Conservation (phyloP, 2,329 filamentous ascomycete genomes). For the Volutella citrinella region DNA sequence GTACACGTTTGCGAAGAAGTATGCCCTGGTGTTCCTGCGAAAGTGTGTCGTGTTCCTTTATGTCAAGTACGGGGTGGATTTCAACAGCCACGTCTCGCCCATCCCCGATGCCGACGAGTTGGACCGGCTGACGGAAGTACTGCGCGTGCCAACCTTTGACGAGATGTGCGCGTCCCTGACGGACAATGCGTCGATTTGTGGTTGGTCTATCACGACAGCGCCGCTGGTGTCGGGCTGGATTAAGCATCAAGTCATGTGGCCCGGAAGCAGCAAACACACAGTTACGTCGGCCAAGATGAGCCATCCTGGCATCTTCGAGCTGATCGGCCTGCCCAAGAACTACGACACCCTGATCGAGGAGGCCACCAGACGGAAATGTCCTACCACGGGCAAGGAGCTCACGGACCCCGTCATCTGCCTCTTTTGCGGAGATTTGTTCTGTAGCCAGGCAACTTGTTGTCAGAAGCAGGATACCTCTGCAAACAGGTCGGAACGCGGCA, state of each 20-base stretch:
- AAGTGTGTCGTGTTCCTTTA: slow-evolving; percentile 83
- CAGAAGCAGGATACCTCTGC: slow-evolving; percentile 57
- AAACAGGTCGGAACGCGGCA: slow-evolving; percentile 38
- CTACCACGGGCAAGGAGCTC: slow-evolving; percentile 86
- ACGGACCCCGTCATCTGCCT: slow-evolving; percentile 89
- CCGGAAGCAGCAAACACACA: slow-evolving; percentile 26
- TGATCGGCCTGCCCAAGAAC: slow-evolving; percentile 86
- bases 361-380: slow-evolving; percentile 78
- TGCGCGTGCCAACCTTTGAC: slow-evolving; percentile 75
- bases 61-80: slow-evolving; percentile 84
- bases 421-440: slow-evolving; percentile 96
- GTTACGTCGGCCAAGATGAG: slow-evolving; percentile 51
- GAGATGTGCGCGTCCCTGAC: slow-evolving; percentile 68
- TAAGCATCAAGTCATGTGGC: slow-evolving; percentile 53
- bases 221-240: slow-evolving; percentile 69
- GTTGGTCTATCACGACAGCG: slow-evolving; percentile 47
- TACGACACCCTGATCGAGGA: slow-evolving; percentile 93
- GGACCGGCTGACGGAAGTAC: slow-evolving; percentile 71
- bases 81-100: slow-evolving; percentile 66
- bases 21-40: slow-evolving; percentile 85
- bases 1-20: slow-evolving; percentile 68
- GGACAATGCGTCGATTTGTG: slow-evolving; percentile 39
- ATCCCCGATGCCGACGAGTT: slow-evolving; percentile 72
- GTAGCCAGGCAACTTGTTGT: slow-evolving; percentile 91
- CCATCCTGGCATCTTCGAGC: slow-evolving; percentile 90